Conservation (phyloP, 805 yeast species). For the Torulaspora maleeae region DNA sequence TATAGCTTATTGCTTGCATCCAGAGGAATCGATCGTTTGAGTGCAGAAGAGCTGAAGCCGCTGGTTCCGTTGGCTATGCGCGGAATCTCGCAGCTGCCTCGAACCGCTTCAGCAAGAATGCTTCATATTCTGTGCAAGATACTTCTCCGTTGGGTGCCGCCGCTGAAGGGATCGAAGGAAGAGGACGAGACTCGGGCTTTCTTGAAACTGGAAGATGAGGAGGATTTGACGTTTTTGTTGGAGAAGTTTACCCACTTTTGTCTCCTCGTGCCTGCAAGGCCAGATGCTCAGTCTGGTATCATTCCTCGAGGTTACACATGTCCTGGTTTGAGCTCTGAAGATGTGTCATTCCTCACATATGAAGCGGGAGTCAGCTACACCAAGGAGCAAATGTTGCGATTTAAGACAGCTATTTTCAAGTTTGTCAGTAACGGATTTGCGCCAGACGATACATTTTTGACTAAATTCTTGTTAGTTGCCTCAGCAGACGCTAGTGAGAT, state of each 20-base stretch:
- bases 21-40: slow-evolving; percentile 58
- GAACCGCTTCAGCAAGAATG: slow-evolving; percentile 48
- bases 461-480: slow-evolving; percentile 56
- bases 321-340: slow-evolving; percentile 61
- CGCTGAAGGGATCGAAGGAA: slow-evolving; percentile 45
- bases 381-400: slow-evolving; percentile 41
- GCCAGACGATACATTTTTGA: slow-evolving; percentile 37
- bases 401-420: slow-evolving; percentile 39
- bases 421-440: slow-evolving; percentile 37
- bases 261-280: slow-evolving; percentile 47
- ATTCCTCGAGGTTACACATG: slow-evolving; percentile 45
- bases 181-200: slow-evolving; percentile 36
- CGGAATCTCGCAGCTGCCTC: slow-evolving; percentile 41
- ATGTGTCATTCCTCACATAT: slow-evolving; percentile 58
- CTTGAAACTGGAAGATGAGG: slow-evolving; percentile 35
- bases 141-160: slow-evolving; percentile 45
- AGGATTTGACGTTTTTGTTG: slow-evolving; percentile 46
- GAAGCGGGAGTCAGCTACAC: slow-evolving; percentile 63
- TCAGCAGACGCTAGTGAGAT: slow-evolving; percentile 54
- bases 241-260: slow-evolving; percentile 52
- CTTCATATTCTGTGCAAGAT: slow-evolving; percentile 58
- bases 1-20: slow-evolving; percentile 64
- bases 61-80: slow-evolving; percentile 47
- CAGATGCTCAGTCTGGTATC: slow-evolving; percentile 31
- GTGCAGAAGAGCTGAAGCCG: slow-evolving; percentile 33